Conservation (phyloP, 352 stramenopile genomes). For the Phytopythium helicoides region DNA sequence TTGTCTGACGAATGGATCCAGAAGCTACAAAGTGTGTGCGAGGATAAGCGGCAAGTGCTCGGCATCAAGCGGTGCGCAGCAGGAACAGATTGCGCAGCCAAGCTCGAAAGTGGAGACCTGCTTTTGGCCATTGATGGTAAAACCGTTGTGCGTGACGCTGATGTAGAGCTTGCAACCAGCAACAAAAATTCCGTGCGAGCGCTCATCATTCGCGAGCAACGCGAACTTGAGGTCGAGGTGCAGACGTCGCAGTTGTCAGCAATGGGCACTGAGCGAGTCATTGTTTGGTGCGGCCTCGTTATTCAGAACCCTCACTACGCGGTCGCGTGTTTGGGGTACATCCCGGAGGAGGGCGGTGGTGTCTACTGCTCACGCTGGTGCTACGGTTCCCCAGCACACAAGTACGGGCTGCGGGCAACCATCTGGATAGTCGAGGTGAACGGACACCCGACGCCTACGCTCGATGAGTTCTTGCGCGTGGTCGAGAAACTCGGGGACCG, state of each 20-base stretch:
- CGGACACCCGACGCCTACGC: conserved; percentile 63
- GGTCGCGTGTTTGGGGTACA: conserved; percentile 81
- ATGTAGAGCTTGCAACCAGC: conserved; percentile 64
- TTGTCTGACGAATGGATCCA: conserved; percentile 85
- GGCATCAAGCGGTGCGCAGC: conserved; percentile 78
- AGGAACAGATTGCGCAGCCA: conserved; percentile 55
- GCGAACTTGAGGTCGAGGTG: conserved; percentile 63
- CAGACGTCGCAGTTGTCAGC: conserved; percentile 60
- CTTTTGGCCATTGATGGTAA: conserved; percentile 80
- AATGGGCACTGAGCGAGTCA: conserved; percentile 85
- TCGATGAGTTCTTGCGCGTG: conserved; percentile 86
- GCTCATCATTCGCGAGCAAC: conserved; percentile 73
- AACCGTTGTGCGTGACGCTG: conserved; percentile 71
- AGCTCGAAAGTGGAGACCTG: conserved; percentile 81
- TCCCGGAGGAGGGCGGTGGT: conserved; percentile 78
- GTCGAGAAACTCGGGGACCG: conserved; percentile 80
- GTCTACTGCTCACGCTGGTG: conserved; percentile 91
- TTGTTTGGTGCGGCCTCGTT: conserved; percentile 91
- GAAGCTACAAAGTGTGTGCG: conserved; percentile 69
- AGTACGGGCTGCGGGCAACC: conserved; percentile 87
- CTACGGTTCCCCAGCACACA: conserved; percentile 89
- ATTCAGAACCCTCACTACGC: conserved; percentile 90
- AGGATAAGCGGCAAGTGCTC: conserved; percentile 87
- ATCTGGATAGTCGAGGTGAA: conserved; percentile 93
- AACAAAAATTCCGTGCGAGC: conserved; percentile 54